These are phyloP conservation scores for Phoma herbarum DNA, from an alignment of 2,329 filamentous ascomycete genomes.

Conservation along the genomic window DNA sequence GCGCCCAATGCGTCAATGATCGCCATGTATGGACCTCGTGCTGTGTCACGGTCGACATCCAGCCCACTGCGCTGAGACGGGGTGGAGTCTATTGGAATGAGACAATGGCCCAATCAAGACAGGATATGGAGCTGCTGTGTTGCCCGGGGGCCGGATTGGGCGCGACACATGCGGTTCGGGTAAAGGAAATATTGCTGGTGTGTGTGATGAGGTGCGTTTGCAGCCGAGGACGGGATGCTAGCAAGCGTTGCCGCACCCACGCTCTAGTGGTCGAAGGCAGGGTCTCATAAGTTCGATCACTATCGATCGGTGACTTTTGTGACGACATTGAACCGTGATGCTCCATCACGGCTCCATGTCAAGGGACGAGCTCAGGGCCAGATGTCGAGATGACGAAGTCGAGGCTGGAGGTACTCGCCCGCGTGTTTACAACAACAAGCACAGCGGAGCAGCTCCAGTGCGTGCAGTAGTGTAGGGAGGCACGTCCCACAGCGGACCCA, in stretches of 20 bases:
- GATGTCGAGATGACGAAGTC: slow-evolving; percentile 9
- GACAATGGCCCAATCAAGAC: slow-evolving; percentile 34
- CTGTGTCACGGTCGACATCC: slow-evolving; percentile 22
- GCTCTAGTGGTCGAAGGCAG: slow-evolving; percentile 19
- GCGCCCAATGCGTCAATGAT: background rate
- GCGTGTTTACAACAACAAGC: slow-evolving; percentile 19
- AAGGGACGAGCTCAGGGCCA: slow-evolving; percentile 8
- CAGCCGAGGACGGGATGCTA: slow-evolving; percentile 21
- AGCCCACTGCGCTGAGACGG: slow-evolving; percentile 23
- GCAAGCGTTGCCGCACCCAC: slow-evolving; percentile 24
- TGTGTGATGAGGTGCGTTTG: slow-evolving; percentile 46
- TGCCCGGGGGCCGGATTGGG: slow-evolving; percentile 28
- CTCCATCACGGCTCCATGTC: background rate
- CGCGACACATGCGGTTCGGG: slow-evolving; percentile 23
- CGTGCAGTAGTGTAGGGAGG: slow-evolving; percentile 29
- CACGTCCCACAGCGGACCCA: slow-evolving; percentile 33
- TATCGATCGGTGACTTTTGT: slow-evolving; percentile 21
- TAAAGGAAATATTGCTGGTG: slow-evolving; percentile 36
- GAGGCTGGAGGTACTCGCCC: slow-evolving; percentile 2
- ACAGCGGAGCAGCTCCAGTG: slow-evolving; percentile 3
- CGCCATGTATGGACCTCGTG: slow-evolving; percentile 22
- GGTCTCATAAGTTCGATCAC: slow-evolving; percentile 20
- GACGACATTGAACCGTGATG: slow-evolving; percentile 15
- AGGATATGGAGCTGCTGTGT: slow-evolving; percentile 20
- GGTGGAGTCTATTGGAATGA: slow-evolving; percentile 14